Evolutionary conservation across 2,329 filamentous ascomycete species (phyloP).

Genomic region (Botrytis paeoniae): DNA sequence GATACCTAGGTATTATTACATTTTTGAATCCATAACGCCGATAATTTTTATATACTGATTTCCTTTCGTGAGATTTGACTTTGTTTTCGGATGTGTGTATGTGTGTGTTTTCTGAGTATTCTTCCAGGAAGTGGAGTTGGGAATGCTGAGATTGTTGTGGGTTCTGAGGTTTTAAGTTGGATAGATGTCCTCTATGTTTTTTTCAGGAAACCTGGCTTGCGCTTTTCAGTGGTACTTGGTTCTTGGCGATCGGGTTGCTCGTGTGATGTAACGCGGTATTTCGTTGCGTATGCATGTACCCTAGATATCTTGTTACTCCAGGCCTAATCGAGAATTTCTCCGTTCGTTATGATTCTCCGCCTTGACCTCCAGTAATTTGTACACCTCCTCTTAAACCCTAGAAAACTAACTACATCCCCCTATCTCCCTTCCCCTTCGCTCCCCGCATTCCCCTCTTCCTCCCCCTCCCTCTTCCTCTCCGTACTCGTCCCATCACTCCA

Average conservation of each 20-base stretch:
- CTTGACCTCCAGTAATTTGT: not conserved
- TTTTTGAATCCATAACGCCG: not conserved
- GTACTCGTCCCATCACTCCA: conserved; percentile 63
- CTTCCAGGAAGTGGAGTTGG: not conserved
- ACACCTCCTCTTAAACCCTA: not conserved
- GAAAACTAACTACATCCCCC: not conserved
- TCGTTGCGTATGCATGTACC: not conserved
- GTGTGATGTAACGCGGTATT: not conserved
- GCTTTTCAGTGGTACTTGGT: too few relatives aligned
- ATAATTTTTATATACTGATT: not conserved
- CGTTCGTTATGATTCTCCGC: not conserved
- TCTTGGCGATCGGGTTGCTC: not conserved
- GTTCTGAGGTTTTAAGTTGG: not conserved
- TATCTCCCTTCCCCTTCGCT: not conserved
- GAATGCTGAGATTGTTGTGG: not conserved
- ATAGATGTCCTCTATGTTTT: not conserved
- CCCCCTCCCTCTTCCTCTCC: conserved; percentile 21
- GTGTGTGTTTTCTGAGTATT: not conserved
- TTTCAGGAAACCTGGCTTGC: too few relatives aligned
- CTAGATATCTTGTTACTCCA: not conserved
- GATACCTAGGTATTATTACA: not conserved
- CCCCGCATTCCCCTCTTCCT: not conserved
- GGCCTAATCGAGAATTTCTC: not conserved
- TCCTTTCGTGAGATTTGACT: not conserved
- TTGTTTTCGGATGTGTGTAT: not conserved